Evolutionary conservation across 2,329 filamentous ascomycete species (phyloP).

Genomic region (Paraphoma sp.): DNA sequence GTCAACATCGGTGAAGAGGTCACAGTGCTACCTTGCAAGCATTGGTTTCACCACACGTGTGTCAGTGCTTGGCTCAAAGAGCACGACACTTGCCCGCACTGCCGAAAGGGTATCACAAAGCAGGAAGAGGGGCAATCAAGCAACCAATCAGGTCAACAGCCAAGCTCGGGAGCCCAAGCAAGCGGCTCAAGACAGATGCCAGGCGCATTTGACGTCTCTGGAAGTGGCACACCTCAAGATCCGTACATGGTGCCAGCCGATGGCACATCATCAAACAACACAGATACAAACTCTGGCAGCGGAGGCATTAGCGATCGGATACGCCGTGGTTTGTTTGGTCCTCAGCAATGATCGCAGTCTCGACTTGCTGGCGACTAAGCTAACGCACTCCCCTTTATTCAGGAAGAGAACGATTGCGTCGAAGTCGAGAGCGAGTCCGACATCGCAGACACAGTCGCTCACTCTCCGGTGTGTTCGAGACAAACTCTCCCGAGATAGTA

Average conservation of each 20-base stretch:
- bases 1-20: slow-evolving; percentile 77
- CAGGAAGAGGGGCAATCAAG: slow-evolving; percentile 26
- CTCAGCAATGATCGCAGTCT: slow-evolving; percentile 18
- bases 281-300: slow-evolving; percentile 16
- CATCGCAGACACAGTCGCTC: not conserved
- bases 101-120: slow-evolving; percentile 63
- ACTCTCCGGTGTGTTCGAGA: not conserved
- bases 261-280: slow-evolving; percentile 14
- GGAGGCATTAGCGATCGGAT: slow-evolving; percentile 35
- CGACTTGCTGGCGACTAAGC: slow-evolving; percentile 1
- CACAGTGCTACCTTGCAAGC: slow-evolving; percentile 80
- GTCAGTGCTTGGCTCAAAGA: slow-evolving; percentile 84
- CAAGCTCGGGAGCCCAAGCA: slow-evolving; percentile 11
- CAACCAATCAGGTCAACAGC: slow-evolving; percentile 11
- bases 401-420: slow-evolving; percentile 1
- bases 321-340: slow-evolving; percentile 45
- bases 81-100: slow-evolving; percentile 92
- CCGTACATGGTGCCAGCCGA: slow-evolving; percentile 25
- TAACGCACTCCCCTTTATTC: slow-evolving; percentile 4
- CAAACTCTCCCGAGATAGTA: not conserved
- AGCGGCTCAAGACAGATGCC: slow-evolving; percentile 32
- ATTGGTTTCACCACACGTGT: slow-evolving; percentile 91
- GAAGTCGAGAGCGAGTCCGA: not conserved
- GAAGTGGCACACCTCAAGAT: slow-evolving; percentile 25
- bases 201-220: slow-evolving; percentile 32